These are phyloP conservation scores for Cyberlindnera xylosilytica DNA, from an alignment of 805 yeast genomes.

Conservation along the genomic window DNA sequence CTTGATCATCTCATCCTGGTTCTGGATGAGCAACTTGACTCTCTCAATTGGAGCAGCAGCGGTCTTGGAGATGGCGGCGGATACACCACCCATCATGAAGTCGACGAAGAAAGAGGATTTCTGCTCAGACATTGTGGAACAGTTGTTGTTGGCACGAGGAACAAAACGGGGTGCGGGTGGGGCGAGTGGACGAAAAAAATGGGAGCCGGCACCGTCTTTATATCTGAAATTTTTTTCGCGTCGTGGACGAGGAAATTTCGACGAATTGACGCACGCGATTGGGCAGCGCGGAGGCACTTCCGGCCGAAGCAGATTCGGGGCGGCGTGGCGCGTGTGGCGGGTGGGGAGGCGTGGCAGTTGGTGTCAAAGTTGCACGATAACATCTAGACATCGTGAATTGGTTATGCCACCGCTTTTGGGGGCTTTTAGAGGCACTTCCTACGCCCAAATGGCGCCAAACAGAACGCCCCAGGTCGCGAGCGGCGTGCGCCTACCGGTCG, in stretches of 20 bases:
- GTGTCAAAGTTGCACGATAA: no score
- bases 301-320: conserved; percentile 1
- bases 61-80: conserved; percentile 98
- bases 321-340: no score
- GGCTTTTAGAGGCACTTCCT: no score
- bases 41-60: conserved; percentile 98
- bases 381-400: no score
- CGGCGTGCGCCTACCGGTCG: no score
- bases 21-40: conserved; percentile 93
- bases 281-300: conserved; percentile 10
- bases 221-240: conserved; percentile 14
- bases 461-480: no score
- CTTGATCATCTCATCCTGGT: conserved; percentile 97
- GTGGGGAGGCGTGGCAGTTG: no score
- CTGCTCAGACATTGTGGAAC: conserved; percentile 29
- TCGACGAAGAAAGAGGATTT: conserved; percentile 53
- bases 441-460: no score
- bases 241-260: conserved; percentile 6
- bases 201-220: conserved; percentile 14
- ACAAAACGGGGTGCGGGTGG: conserved; percentile 2
- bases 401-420: no score
- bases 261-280: conserved; percentile 15
- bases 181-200: conserved; percentile 5
- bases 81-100: conserved; percentile 97
- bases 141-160: conserved; percentile 1